Conservation (phyloP, 495 filamentous ascomycete species). For the Talaromyces liani region DNA sequence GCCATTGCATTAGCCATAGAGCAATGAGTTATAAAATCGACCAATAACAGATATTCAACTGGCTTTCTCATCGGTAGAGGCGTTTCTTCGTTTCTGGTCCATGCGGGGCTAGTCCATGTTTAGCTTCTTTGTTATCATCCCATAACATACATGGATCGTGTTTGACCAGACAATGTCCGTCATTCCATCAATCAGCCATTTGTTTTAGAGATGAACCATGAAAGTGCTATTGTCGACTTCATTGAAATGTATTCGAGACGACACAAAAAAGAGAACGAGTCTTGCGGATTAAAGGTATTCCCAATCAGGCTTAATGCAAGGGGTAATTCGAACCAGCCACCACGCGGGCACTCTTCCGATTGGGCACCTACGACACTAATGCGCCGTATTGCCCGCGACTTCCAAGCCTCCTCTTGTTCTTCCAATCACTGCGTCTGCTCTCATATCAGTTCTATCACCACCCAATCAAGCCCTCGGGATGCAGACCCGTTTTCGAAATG, state of each 20-base stretch:
- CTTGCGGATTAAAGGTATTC: neutral
- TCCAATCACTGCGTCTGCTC: neutral
- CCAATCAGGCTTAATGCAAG: constrained; percentile 4
- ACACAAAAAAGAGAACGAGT: neutral
- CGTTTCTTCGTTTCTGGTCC: neutral
- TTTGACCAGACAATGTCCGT: no score
- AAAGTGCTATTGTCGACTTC: no score
- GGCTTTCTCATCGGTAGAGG: no score
- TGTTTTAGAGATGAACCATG: no score
- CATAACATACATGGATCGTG: no score
- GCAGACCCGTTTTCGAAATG: neutral
- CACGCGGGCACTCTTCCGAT: constrained; percentile 4
- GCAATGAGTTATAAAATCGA: no score
- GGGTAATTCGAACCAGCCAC: neutral
- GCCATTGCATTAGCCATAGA: constrained; percentile 6
- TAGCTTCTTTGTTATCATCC: neutral
- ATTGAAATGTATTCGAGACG: neutral
- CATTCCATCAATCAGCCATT: no score
- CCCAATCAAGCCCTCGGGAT: neutral
- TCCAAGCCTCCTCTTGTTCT: neutral
- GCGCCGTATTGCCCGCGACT: neutral
- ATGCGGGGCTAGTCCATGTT: neutral
- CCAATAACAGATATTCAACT: no score
- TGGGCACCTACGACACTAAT: neutral
- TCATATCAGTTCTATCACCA: neutral